These are phyloP conservation scores for Geosmithia putterillii DNA, from an alignment of 2,329 filamentous ascomycete species.

Conservation along the genomic window DNA sequence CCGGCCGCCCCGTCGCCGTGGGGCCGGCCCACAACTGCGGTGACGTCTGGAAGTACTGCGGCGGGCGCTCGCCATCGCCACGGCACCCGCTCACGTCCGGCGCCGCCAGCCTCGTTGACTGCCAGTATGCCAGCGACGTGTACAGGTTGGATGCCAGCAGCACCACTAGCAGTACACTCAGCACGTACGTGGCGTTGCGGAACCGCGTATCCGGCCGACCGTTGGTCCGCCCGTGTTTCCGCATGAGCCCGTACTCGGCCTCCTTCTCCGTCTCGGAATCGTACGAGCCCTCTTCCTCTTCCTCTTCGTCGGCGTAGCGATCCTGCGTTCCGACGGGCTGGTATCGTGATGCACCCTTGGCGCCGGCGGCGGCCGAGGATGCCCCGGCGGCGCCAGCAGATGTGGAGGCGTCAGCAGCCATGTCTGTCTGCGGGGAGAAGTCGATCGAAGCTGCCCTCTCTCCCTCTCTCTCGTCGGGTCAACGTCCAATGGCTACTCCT, in stretches of 20 bases:
- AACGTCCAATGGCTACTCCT: too few relatives aligned
- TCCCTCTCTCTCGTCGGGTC: too few relatives aligned
- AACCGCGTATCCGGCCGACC: not conserved
- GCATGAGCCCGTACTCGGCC: not conserved
- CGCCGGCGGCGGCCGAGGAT: too few relatives aligned
- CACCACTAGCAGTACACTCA: conserved; percentile 13
- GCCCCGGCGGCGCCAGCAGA: too few relatives aligned
- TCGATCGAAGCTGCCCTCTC: too few relatives aligned
- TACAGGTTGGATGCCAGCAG: conserved; percentile 23
- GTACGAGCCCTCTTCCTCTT: conserved; percentile 5
- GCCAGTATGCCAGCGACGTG: conserved; percentile 19
- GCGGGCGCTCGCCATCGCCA: conserved; percentile 22
- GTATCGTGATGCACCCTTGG: conserved; percentile 11
- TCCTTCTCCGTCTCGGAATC: not conserved
- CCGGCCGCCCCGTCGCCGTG: conserved; percentile 55
- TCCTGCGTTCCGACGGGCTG: conserved; percentile 21
- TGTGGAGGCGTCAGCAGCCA: too few relatives aligned
- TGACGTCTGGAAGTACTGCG: conserved; percentile 51
- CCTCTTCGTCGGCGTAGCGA: conserved; percentile 5
- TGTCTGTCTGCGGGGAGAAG: too few relatives aligned
- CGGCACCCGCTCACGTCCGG: conserved; percentile 11
- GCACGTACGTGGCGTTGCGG: conserved; percentile 1
- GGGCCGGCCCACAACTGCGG: conserved; percentile 51
- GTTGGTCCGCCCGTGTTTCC: not conserved
- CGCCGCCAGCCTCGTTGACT: conserved; percentile 21